phyloP scores from a whole-genome alignment of 2,329 filamentous ascomycete genomes.

The Pyricularia pennisetigena region DNA sequence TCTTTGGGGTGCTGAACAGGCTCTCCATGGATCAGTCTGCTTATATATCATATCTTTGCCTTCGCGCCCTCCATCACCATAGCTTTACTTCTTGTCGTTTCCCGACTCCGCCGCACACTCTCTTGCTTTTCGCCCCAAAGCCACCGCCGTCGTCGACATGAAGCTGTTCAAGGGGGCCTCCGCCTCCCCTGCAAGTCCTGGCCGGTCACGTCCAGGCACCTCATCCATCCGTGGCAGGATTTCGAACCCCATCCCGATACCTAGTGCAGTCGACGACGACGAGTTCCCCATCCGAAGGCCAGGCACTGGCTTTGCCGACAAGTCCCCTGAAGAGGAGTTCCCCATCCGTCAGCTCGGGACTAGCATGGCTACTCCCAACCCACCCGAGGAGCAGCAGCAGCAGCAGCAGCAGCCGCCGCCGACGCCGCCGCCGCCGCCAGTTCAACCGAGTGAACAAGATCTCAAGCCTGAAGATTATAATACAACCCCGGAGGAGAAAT shows the following conservation, averaged over 20 bases:
- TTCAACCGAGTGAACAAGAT: not conserved
- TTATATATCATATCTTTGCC: not conserved
- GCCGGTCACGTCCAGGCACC: slow-evolving; percentile 28
- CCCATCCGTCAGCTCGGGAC: slow-evolving; percentile 18
- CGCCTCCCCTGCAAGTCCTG: slow-evolving; percentile 18
- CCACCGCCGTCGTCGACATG: slow-evolving; percentile 20
- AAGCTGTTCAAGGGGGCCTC: slow-evolving; percentile 35
- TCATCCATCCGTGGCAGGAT: slow-evolving; percentile 48
- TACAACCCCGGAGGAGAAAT: not conserved
- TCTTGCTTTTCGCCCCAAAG: not conserved
- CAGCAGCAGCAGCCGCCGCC: slow-evolving; percentile 2
- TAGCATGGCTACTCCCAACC: slow-evolving; percentile 22
- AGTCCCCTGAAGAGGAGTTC: slow-evolving; percentile 18
- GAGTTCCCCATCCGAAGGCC: slow-evolving; percentile 43
- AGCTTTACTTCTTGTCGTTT: not conserved
- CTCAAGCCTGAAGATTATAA: not conserved
- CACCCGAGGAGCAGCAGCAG: slow-evolving; percentile 10
- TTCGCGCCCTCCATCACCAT: not conserved
- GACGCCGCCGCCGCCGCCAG: not conserved
- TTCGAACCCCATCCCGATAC: slow-evolving; percentile 50
- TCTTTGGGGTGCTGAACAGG: not conserved
- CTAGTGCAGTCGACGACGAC: slow-evolving; percentile 35
- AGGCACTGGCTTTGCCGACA: slow-evolving; percentile 22
- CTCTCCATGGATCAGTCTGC: not conserved
- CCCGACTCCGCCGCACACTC: slow-evolving; percentile 11